Conservation (phyloP, 495 filamentous ascomycete species). For the Thermothielavioides terrestris region DNA sequence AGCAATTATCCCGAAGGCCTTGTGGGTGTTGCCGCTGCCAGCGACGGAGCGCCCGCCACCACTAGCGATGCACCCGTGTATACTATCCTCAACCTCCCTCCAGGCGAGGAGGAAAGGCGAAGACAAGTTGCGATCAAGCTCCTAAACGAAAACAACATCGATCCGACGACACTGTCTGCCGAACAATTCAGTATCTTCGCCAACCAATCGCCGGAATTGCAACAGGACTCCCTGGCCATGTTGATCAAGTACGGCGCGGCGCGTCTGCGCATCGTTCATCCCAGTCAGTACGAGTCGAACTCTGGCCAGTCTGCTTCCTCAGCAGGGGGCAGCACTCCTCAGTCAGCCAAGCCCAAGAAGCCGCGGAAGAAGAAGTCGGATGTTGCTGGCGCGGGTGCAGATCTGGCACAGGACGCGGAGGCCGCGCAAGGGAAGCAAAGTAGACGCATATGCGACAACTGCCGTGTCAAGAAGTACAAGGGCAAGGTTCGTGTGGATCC, state of each 20-base stretch:
- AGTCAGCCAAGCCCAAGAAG: constrained; percentile 14
- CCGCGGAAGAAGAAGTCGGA: constrained; percentile 24
- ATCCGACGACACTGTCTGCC: constrained; percentile 33
- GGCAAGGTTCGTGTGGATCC: constrained; percentile 8
- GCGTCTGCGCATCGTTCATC: constrained; percentile 38
- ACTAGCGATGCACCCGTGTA: constrained; percentile 6
- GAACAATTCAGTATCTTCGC: constrained; percentile 46
- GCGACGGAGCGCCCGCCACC: not conserved
- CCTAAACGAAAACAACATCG: constrained; percentile 26
- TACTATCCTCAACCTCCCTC: constrained; percentile 33
- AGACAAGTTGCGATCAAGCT: constrained; percentile 33
- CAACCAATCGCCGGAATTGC: constrained; percentile 40
- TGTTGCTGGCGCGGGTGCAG: constrained; percentile 8
- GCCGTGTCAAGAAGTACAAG: constrained; percentile 21
- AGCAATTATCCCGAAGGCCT: constrained; percentile 14
- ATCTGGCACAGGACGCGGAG: constrained; percentile 11
- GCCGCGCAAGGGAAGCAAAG: constrained; percentile 18
- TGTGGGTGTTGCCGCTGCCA: constrained; percentile 7
- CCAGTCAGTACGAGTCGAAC: constrained; percentile 22
- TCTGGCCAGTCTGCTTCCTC: constrained; percentile 19
- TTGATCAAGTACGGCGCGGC: constrained; percentile 38
- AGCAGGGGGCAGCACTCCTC: not conserved
- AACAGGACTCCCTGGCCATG: constrained; percentile 38
- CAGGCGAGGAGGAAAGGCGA: constrained; percentile 35
- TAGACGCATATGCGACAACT: constrained; percentile 32